A percentile compares a stretch with the other conserved stretches of the same genome.
Conservation (phyloP, 2,329 filamentous ascomycete species). For the Hansfordia pulvinata region DNA sequence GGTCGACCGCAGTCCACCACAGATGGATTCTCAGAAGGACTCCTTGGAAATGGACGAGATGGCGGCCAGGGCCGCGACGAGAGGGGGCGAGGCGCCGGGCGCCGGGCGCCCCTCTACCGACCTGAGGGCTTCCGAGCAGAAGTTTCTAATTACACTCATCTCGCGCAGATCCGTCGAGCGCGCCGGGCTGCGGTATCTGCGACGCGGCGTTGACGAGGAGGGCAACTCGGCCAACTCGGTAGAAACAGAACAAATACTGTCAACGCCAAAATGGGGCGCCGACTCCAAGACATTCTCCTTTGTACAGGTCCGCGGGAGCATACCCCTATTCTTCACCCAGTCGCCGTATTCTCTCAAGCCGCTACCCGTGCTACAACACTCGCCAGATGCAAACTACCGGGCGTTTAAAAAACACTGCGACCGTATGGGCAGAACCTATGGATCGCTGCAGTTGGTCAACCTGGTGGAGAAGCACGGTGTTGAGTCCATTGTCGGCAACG, state of each 20-base stretch:
- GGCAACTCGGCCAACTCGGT: conserved; percentile 82
- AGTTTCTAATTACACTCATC: conserved; percentile 74
- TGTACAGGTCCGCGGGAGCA: conserved; percentile 77
- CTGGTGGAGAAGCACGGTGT: conserved; percentile 80
- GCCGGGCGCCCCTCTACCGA: conserved; percentile 12
- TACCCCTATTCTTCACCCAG: conserved; percentile 91
- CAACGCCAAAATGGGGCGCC: conserved; percentile 50
- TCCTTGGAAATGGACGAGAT: conserved; percentile 16
- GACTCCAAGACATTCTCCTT: conserved; percentile 63
- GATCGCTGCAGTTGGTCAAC: conserved; percentile 63
- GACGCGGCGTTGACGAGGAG: conserved; percentile 80
- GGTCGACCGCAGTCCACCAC: conserved; percentile 48
- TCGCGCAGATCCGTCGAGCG: conserved; percentile 80
- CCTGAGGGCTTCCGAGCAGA: conserved; percentile 31
- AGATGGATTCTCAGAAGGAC: conserved; percentile 27
- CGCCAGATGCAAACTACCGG: conserved; percentile 59
- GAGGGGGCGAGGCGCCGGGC: conserved; percentile 5
- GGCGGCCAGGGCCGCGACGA: conserved; percentile 6
- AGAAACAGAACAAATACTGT: conserved; percentile 90
- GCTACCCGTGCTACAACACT: conserved; percentile 69
- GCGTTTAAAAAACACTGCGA: conserved; percentile 75
- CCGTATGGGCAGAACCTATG: conserved; percentile 56
- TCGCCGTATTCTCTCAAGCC: conserved; percentile 90
- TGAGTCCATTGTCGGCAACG: conserved; percentile 65
- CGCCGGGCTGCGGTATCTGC: conserved; percentile 78